These are phyloP conservation scores for Baudoinia panamericana DNA, from an alignment of 495 filamentous ascomycete species.

Conservation along the genomic window DNA sequence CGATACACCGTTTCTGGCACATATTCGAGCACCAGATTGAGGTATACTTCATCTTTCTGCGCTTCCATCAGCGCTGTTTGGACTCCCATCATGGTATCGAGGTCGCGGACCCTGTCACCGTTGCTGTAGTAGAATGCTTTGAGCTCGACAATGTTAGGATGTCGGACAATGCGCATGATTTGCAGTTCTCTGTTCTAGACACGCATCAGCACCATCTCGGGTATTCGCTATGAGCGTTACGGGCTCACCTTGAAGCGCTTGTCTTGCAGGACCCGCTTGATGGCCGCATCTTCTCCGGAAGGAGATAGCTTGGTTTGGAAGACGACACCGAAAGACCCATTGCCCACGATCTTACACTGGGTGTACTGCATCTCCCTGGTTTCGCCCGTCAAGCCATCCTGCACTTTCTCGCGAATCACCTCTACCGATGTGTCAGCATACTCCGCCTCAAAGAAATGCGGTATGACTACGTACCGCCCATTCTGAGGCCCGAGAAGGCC, in stretches of 20 bases:
- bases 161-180: slow-evolving; percentile 98
- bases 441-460: not conserved
- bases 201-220: not conserved
- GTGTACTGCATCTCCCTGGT: slow-evolving; percentile 94
- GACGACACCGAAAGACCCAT: slow-evolving; percentile 96
- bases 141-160: slow-evolving; percentile 96
- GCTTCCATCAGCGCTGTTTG: slow-evolving; percentile 22
- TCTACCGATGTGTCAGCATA: slow-evolving; percentile 42
- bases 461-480: slow-evolving; percentile 54
- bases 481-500: slow-evolving; percentile 63
- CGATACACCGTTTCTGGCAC: slow-evolving; percentile 98
- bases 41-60: slow-evolving; percentile 97
- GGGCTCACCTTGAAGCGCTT: slow-evolving; percentile 90
- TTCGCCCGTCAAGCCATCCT: slow-evolving; percentile 94
- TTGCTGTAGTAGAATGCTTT: slow-evolving; percentile 99
- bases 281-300: slow-evolving; percentile 92
- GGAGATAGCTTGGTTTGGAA: slow-evolving; percentile 98
- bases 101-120: slow-evolving; percentile 63
- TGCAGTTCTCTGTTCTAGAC: slow-evolving; percentile 90
- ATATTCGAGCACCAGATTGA: slow-evolving; percentile 95
- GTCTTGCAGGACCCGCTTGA: slow-evolving; percentile 96
- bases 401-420: slow-evolving; percentile 95
- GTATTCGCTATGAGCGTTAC: too few species aligned
- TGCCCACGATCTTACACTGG: slow-evolving; percentile 99
- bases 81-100: slow-evolving; percentile 18